phyloP scores from a whole-genome alignment of 192 early-diverging fungal species.

The Allomyces macrogynus region DNA sequence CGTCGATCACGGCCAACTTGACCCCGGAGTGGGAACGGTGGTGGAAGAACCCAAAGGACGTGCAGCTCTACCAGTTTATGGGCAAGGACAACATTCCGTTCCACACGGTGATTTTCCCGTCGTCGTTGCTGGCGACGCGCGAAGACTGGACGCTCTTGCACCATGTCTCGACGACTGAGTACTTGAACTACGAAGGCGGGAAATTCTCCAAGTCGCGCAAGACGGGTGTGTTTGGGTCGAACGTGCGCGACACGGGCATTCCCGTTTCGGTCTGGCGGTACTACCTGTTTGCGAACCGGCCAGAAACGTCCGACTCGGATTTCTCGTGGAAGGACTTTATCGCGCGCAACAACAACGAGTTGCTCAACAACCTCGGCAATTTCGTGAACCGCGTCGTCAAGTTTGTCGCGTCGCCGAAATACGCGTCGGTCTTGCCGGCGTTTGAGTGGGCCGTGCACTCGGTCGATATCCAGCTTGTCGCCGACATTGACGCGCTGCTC shows the following conservation, averaged over 20 bases:
- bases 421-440: conserved; percentile 58
- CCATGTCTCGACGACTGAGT: conserved; percentile 85
- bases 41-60: conserved; percentile 97
- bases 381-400: conserved; percentile 93
- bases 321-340: conserved; percentile 90
- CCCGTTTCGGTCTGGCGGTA: conserved; percentile 91
- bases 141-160: conserved; percentile 84
- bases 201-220: conserved; percentile 96
- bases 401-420: conserved; percentile 70
- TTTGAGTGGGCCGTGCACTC: conserved; percentile 25
- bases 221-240: conserved; percentile 93
- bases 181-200: conserved; percentile 84
- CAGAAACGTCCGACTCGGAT: conserved; percentile 74
- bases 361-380: conserved; percentile 90
- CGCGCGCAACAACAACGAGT: conserved; percentile 82
- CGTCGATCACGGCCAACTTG: conserved; percentile 92
- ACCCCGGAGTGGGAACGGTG: conserved; percentile 86
- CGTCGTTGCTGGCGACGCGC: conserved; percentile 57
- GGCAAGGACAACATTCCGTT: conserved; percentile 99
- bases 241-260: conserved; percentile 73
- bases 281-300: conserved; percentile 77
- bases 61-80: conserved; percentile 98
- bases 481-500: conserved; percentile 61
- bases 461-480: conserved; percentile 48
- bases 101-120: conserved; percentile 95